A percentile compares a stretch with the other conserved stretches of the same genome.
These are phyloP conservation scores for Phytophthora colocasiae DNA, from an alignment of 352 stramenopile genomes.

Conservation along the genomic window DNA sequence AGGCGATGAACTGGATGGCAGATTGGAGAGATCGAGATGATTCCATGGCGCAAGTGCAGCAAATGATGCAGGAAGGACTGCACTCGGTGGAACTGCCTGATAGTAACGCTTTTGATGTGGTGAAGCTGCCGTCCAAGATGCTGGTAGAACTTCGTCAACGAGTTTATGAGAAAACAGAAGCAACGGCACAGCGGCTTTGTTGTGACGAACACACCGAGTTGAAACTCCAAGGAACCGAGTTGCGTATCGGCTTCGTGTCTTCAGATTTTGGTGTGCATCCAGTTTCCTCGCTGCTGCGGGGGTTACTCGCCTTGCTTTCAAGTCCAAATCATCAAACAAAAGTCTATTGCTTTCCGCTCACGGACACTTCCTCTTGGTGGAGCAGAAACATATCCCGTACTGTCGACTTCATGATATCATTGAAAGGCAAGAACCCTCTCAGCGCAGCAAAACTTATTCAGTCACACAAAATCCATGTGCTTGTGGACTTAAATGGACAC, in stretches of 20 bases:
- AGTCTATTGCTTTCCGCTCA: slow-evolving; percentile 82
- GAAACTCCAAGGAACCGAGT: slow-evolving; percentile 34
- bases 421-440: slow-evolving; percentile 58
- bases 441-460: slow-evolving; percentile 63
- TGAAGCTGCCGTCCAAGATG: slow-evolving; percentile 40
- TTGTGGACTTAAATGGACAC: slow-evolving; percentile 88
- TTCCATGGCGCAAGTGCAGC: slow-evolving; percentile 45
- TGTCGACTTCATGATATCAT: slow-evolving; percentile 74
- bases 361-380: slow-evolving; percentile 74
- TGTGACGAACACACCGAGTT: slow-evolving; percentile 19
- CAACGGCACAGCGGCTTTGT: slow-evolving; percentile 21
- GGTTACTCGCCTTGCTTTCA: slow-evolving; percentile 62
- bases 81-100: slow-evolving; percentile 1
- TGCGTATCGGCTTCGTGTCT: slow-evolving; percentile 78
- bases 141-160: slow-evolving; percentile 37
- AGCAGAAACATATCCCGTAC: slow-evolving; percentile 76
- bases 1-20: slow-evolving; percentile 74
- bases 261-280: slow-evolving; percentile 88
- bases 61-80: slow-evolving; percentile 33
- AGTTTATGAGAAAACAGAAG: slow-evolving; percentile 11
- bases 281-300: slow-evolving; percentile 71
- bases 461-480: slow-evolving; percentile 66
- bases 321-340: slow-evolving; percentile 36
- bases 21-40: slow-evolving; percentile 69
- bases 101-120: slow-evolving; percentile 57